Percentiles rank a stretch among this genome's conserved stretches.
These are phyloP conservation scores for Trametes cingulata DNA, from an alignment of 768 basidiomycete genomes.

Conservation along the genomic window DNA sequence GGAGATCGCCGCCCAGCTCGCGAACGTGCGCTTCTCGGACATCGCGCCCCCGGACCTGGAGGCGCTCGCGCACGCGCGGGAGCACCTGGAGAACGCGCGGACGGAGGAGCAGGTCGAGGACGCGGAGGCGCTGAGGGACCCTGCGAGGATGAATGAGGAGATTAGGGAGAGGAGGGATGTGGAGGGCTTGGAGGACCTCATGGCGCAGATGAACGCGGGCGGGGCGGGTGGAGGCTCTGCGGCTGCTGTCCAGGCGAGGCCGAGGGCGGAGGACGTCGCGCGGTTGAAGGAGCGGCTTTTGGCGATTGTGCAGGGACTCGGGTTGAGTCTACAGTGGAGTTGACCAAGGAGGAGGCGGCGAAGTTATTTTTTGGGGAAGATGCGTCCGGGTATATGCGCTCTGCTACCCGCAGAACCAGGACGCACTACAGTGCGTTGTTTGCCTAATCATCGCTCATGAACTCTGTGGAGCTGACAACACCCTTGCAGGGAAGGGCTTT, in stretches of 20 bases:
- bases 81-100: conserved; percentile 52
- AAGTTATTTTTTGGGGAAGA: neutral
- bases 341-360: neutral
- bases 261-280: conserved; percentile 27
- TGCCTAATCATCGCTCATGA: neutral
- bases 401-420: neutral
- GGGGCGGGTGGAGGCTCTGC: neutral
- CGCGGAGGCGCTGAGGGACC: conserved; percentile 12
- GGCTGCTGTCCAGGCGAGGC: conserved; percentile 15
- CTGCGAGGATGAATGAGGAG: conserved; percentile 36
- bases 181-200: conserved; percentile 59
- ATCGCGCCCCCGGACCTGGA: conserved; percentile 76
- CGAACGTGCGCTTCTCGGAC: conserved; percentile 63
- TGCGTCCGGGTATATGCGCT: neutral
- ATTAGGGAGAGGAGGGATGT: conserved; percentile 48
- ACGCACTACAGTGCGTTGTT: neutral
- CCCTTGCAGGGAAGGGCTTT: neutral
- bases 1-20: conserved; percentile 56
- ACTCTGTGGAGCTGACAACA: too few species aligned
- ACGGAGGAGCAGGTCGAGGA: conserved; percentile 27
- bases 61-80: conserved; percentile 73
- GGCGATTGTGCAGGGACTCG: conserved; percentile 13
- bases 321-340: conserved; percentile 25
- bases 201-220: conserved; percentile 42
- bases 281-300: conserved; percentile 21